These are phyloP conservation scores for Marchantia paleacea DNA, from an alignment of 225 moss, liverwort and hornwort species.

Conservation along the genomic window DNA sequence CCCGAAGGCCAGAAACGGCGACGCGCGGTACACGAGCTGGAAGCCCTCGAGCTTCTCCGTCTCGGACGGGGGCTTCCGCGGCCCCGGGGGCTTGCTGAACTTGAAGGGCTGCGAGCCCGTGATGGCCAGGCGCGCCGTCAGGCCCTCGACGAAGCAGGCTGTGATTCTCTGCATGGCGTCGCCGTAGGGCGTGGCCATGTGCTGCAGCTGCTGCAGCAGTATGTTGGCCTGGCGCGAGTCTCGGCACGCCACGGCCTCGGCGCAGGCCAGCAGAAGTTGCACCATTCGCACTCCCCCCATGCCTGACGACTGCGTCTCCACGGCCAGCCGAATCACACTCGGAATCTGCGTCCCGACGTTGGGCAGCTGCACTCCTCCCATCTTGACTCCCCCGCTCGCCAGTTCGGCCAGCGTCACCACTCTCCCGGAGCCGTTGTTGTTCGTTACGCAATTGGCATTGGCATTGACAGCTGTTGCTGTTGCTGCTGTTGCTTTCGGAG, in stretches of 20 bases:
- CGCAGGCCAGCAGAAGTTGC: conserved; percentile 41
- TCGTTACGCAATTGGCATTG: not conserved
- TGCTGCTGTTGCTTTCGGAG: not conserved
- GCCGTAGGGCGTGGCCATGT: conserved; percentile 29
- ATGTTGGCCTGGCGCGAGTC: conserved; percentile 33
- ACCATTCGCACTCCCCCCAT: conserved; percentile 34
- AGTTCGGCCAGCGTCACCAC: conserved; percentile 11
- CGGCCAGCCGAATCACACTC: conserved; percentile 16
- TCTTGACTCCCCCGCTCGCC: conserved; percentile 16
- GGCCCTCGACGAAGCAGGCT: conserved; percentile 36
- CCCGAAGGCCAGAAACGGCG: conserved; percentile 35
- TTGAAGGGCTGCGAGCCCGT: conserved; percentile 29
- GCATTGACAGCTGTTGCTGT: not conserved
- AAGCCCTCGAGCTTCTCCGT: conserved; percentile 33
- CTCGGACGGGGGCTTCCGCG: conserved; percentile 19
- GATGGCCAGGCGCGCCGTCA: conserved; percentile 27
- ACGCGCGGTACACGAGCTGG: conserved; percentile 21
- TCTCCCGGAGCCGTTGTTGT: not conserved
- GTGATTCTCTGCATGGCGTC: conserved; percentile 41
- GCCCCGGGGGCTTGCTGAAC: not conserved
- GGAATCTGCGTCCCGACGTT: conserved; percentile 29
- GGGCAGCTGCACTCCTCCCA: conserved; percentile 26
- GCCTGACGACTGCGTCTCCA: conserved; percentile 24
- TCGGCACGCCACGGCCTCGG: conserved; percentile 40
- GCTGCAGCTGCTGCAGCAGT: conserved; percentile 35